A percentile compares a stretch with the other conserved stretches of the same genome.
phyloP scores from a whole-genome alignment of 768 basidiomycete species.

The Naganishia friedmannii region DNA sequence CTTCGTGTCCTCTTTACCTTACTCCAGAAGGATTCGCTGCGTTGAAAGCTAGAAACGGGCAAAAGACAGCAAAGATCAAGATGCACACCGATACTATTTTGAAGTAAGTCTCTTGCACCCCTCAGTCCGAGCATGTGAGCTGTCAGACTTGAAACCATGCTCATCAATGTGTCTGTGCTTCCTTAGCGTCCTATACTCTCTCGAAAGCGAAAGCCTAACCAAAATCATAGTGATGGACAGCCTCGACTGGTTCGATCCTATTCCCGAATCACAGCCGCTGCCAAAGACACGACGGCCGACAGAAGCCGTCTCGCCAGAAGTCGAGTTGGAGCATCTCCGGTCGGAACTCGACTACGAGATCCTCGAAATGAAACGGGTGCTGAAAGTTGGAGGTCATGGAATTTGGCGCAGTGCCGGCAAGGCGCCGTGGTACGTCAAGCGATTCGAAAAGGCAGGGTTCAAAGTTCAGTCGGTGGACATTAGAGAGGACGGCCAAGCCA shows the following conservation, averaged over 20 bases:
- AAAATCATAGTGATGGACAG: conserved; percentile 71
- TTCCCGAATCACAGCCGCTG: conserved; percentile 41
- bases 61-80: conserved; percentile 58
- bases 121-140: too few species aligned
- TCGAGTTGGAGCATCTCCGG: conserved; percentile 48
- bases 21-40: conserved; percentile 62
- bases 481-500: conserved; percentile 58
- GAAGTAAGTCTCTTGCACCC: conserved; percentile 56
- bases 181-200: conserved; percentile 56
- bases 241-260: conserved; percentile 55
- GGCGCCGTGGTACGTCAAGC: conserved; percentile 65
- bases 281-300: conserved; percentile 24
- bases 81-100: conserved; percentile 69
- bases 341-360: conserved; percentile 61
- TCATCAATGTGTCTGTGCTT: neutral
- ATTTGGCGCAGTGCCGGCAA: conserved; percentile 67
- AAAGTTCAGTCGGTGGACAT: conserved; percentile 59
- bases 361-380: conserved; percentile 59
- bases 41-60: conserved; percentile 53
- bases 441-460: conserved; percentile 61
- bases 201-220: conserved; percentile 59
- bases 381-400: conserved; percentile 62
- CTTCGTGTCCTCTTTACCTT: conserved; percentile 64
- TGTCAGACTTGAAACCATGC: neutral
- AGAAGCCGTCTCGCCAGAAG: conserved; percentile 58